A percentile compares a stretch with the other conserved stretches of the same genome.
These are phyloP conservation scores for Rhododendron molle DNA, from an alignment of 148 eudicot genomes.

Conservation along the genomic window DNA sequence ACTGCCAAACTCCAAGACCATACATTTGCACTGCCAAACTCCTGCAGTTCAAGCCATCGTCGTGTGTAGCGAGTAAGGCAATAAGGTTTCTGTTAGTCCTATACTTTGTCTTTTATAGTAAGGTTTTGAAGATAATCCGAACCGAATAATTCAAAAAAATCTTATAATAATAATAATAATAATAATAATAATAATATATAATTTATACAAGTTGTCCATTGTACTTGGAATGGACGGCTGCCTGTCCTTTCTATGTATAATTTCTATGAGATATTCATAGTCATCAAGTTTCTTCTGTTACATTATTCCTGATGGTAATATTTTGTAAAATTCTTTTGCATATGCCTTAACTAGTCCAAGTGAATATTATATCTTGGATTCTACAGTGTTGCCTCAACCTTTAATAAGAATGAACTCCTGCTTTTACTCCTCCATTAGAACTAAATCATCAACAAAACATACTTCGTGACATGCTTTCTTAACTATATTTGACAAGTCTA, in stretches of 20 bases:
- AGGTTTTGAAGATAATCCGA: background rate
- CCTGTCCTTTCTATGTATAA: background rate
- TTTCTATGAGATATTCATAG: background rate
- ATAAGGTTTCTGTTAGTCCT: background rate
- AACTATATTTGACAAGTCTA: background rate
- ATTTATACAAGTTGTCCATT: background rate
- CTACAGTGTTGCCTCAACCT: background rate
- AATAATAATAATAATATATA: too few relatives aligned
- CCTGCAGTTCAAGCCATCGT: background rate
- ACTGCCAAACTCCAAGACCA: background rate
- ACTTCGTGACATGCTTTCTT: too few relatives aligned
- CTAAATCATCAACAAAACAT: constrained; percentile 1
- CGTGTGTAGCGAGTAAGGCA: background rate
- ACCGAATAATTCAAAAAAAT: background rate
- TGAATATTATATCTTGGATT: background rate
- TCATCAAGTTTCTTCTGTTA: background rate
- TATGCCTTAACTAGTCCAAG: background rate
- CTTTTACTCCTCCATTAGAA: background rate
- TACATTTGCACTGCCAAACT: background rate
- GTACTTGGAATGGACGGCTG: background rate
- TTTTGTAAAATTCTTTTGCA: background rate
- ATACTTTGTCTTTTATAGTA: background rate
- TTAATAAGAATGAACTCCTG: background rate
- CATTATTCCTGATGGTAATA: background rate
- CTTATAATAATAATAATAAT: too few relatives aligned